Evolutionary conservation across 768 basidiomycete genomes (phyloP).

Genomic region (Naganishia antarctica): DNA sequence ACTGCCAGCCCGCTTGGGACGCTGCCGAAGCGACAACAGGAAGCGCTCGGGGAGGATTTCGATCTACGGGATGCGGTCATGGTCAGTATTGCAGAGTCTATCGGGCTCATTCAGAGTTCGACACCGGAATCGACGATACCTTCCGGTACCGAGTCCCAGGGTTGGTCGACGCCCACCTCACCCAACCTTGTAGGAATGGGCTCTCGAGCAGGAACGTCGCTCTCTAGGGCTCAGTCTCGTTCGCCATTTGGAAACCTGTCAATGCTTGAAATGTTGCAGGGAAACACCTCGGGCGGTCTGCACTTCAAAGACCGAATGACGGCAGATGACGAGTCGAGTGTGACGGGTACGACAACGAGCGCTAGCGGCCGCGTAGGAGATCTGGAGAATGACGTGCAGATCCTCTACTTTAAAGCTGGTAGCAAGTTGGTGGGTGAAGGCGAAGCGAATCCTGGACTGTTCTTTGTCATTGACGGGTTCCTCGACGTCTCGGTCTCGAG

Average conservation of each 20-base stretch:
- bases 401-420: constrained; percentile 84
- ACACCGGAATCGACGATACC: constrained; percentile 28
- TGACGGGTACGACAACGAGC: constrained; percentile 58
- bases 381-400: constrained; percentile 93
- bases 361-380: constrained; percentile 62
- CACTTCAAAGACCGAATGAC: constrained; percentile 23
- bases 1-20: not conserved
- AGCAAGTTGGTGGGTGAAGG: constrained; percentile 80
- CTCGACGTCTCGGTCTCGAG: constrained; percentile 62
- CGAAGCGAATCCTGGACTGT: constrained; percentile 78
- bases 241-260: constrained; percentile 43
- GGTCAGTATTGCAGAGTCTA: constrained; percentile 95
- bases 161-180: constrained; percentile 47
- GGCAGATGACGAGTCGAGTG: constrained; percentile 42
- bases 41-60: constrained; percentile 60
- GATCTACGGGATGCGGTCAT: constrained; percentile 95
- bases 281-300: constrained; percentile 64
- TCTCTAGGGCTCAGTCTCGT: constrained; percentile 13
- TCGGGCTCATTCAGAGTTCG: constrained; percentile 70
- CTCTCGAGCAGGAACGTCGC: constrained; percentile 24
- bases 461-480: constrained; percentile 94
- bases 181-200: constrained; percentile 28
- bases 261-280: constrained; percentile 50
- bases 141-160: constrained; percentile 38
- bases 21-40: constrained; percentile 11